A percentile compares a stretch with the other conserved stretches of the same genome.
Conservation (phyloP, 192 early-diverging fungal species). For the Jimgerdemannia lactiflua region DNA sequence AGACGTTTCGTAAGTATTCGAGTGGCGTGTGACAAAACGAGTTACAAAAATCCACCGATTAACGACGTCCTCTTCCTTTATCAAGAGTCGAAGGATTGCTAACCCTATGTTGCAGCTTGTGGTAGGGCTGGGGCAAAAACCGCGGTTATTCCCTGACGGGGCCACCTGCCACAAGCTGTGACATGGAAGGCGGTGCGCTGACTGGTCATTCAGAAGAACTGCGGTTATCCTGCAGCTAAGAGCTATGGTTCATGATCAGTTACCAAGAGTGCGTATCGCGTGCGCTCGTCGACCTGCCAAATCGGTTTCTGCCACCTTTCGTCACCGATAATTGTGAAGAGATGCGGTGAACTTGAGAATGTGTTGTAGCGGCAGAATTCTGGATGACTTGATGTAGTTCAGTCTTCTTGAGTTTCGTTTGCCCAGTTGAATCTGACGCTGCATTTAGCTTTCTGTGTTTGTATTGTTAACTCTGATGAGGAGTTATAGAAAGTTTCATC, state of each 20-base stretch:
- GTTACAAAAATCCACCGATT: conserved; percentile 4
- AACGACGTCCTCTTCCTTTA: not conserved
- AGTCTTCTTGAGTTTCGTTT: too few relatives aligned
- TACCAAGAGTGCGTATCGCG: conserved; percentile 14
- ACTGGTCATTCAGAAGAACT: conserved; percentile 21
- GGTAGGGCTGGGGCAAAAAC: conserved; percentile 14
- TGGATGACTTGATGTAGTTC: too few relatives aligned
- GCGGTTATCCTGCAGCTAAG: conserved; percentile 7
- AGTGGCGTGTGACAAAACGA: not conserved
- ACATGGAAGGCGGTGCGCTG: conserved; percentile 9
- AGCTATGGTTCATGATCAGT: conserved; percentile 27
- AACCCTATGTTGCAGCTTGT: not conserved
- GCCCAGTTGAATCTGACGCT: too few relatives aligned
- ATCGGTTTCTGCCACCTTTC: not conserved
- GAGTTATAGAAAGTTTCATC: too few relatives aligned
- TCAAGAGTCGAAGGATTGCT: conserved; percentile 11
- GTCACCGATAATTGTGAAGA: too few relatives aligned
- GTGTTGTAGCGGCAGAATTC: too few relatives aligned
- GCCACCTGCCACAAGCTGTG: conserved; percentile 10
- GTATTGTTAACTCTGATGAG: too few relatives aligned
- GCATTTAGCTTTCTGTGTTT: too few relatives aligned
- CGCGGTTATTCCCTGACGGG: conserved; percentile 12
- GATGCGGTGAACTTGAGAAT: too few relatives aligned
- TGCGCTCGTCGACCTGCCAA: conserved; percentile 11
- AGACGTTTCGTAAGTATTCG: conserved; percentile 13